phyloP scores from a whole-genome alignment of 345 rosid species.

The Heritiera fomes region DNA sequence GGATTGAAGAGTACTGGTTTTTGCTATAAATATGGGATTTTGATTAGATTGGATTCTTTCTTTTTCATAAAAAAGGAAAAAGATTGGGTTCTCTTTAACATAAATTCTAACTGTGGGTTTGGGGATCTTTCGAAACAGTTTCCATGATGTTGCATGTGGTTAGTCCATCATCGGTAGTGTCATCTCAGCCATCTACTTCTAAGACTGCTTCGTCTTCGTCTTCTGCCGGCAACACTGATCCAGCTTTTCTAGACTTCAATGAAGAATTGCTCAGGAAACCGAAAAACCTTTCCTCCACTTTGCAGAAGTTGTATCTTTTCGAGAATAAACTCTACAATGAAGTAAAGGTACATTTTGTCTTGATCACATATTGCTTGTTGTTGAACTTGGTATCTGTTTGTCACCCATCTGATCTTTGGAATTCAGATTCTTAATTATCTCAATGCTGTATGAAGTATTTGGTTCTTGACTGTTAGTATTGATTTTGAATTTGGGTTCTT shows the following conservation, averaged over 20 bases:
- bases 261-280: slow-evolving; percentile 74
- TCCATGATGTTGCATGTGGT: slow-evolving; percentile 69
- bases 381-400: neutral
- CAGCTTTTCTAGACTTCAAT: slow-evolving; percentile 51
- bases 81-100: slow-evolving; percentile 8
- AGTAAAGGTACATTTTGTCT: slow-evolving; percentile 70
- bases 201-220: slow-evolving; percentile 43
- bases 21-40: neutral
- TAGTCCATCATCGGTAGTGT: slow-evolving; percentile 48
- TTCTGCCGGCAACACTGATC: slow-evolving; percentile 38
- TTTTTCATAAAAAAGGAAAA: neutral
- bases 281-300: slow-evolving; percentile 84
- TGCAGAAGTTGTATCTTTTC: slow-evolving; percentile 84
- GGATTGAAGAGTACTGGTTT: neutral
- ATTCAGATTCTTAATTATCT: neutral
- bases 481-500: neutral
- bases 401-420: neutral
- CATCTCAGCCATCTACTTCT: slow-evolving; percentile 68
- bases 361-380: neutral
- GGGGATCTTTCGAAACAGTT: slow-evolving; percentile 41
- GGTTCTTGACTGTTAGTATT: neutral
- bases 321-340: slow-evolving; percentile 93
- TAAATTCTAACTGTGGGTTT: slow-evolving; percentile 18
- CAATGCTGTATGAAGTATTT: neutral
- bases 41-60: slow-evolving; percentile 8